These are phyloP conservation scores for Magnolia kwangsiensis DNA, from an alignment of 164 flowering plant species.

Conservation along the genomic window DNA sequence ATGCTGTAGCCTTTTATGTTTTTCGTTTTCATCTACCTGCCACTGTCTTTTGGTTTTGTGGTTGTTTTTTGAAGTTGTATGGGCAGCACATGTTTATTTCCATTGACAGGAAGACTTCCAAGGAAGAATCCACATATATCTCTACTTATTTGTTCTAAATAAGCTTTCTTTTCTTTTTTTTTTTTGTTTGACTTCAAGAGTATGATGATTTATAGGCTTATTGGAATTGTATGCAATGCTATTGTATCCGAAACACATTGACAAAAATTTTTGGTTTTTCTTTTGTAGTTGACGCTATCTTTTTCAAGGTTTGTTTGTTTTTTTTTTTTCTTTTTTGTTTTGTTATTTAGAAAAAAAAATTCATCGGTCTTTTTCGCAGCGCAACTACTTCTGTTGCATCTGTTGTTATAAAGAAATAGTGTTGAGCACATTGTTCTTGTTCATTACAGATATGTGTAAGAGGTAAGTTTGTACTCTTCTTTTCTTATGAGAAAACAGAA, in stretches of 20 bases:
- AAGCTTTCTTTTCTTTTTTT: background rate
- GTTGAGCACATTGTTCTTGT: too few species aligned
- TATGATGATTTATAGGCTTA: background rate
- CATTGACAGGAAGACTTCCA: background rate
- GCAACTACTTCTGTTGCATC: background rate
- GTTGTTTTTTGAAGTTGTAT: background rate
- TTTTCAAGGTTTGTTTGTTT: constrained; percentile 55
- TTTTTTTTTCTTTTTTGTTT: background rate
- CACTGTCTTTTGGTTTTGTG: too few species aligned
- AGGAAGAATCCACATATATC: background rate
- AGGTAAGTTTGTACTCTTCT: too few species aligned
- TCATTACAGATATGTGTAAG: too few species aligned
- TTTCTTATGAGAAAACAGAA: too few species aligned
- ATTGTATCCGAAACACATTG: background rate
- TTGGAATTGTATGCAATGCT: background rate
- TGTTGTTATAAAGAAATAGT: background rate
- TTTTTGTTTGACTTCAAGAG: background rate
- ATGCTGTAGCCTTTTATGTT: too few species aligned
- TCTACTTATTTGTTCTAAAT: background rate
- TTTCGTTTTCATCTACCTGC: too few species aligned
- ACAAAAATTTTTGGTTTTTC: constrained; percentile 15
- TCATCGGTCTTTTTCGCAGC: background rate
- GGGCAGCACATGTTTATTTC: background rate
- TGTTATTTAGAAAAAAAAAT: too few species aligned
- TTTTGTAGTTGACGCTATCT: constrained; percentile 68